Conservation (phyloP, 2,329 filamentous ascomycete genomes). For the Grosmannia penicillata region DNA sequence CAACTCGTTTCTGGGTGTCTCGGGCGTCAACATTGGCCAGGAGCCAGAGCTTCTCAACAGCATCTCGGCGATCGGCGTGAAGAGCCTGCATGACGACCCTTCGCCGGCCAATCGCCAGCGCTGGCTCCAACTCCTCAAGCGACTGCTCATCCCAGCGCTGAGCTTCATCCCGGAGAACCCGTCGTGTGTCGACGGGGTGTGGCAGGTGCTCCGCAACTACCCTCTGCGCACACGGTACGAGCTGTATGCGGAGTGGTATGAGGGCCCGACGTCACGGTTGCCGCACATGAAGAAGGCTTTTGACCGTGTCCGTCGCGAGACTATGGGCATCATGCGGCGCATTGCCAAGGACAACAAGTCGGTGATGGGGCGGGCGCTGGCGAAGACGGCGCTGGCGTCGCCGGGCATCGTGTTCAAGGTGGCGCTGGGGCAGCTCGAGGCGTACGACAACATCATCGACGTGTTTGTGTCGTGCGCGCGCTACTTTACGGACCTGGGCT, state of each 20-base stretch:
- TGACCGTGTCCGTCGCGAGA: conserved; percentile 60
- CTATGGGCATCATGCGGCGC: conserved; percentile 73
- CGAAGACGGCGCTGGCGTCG: conserved; percentile 82
- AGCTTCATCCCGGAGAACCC: conserved; percentile 78
- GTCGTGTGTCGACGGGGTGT: conserved; percentile 72
- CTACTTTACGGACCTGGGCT: conserved; percentile 85
- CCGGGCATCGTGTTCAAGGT: conserved; percentile 86
- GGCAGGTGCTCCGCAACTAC: conserved; percentile 66
- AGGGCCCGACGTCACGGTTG: conserved; percentile 58
- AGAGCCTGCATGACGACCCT: conserved; percentile 54
- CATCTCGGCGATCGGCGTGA: conserved; percentile 68
- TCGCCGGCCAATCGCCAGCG: conserved; percentile 57
- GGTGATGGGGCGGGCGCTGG: conserved; percentile 73
- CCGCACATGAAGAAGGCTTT: conserved; percentile 71
- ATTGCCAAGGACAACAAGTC: conserved; percentile 77
- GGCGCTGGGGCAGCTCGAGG: conserved; percentile 79
- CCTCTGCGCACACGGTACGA: conserved; percentile 64
- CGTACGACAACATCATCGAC: conserved; percentile 88
- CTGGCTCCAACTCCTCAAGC: conserved; percentile 74
- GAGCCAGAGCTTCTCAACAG: conserved; percentile 68
- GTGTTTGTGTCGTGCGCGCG: conserved; percentile 88
- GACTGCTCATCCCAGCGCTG: conserved; percentile 74
- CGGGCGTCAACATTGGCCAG: conserved; percentile 79
- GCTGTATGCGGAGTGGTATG: conserved; percentile 90
- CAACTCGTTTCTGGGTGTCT: conserved; percentile 67